Conservation (phyloP, 2,329 filamentous ascomycete species). For the Fusarium chuoi region DNA sequence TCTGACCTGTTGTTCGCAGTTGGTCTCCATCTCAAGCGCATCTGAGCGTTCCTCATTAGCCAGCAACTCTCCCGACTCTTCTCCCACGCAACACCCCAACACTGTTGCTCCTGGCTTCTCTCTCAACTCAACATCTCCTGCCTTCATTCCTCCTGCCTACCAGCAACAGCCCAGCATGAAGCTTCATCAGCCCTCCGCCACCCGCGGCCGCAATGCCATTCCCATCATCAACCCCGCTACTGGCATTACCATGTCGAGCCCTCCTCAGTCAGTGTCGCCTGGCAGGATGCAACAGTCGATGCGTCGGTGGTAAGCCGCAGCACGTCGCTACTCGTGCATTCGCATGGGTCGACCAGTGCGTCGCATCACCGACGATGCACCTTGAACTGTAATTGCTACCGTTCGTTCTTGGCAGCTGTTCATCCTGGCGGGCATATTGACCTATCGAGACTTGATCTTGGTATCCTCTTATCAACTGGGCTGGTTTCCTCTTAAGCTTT, state of each 20-base stretch:
- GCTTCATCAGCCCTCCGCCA: conserved; percentile 89
- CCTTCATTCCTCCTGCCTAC: conserved; percentile 72
- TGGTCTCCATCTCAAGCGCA: conserved; percentile 90
- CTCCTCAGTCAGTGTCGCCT: conserved; percentile 77
- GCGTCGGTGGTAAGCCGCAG: conserved; percentile 62
- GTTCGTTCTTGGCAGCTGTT: conserved; percentile 56
- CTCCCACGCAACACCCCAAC: conserved; percentile 87
- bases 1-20: conserved; percentile 64
- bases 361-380: conserved; percentile 51
- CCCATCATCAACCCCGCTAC: conserved; percentile 97
- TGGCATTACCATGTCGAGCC: conserved; percentile 87
- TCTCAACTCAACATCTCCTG: conserved; percentile 72
- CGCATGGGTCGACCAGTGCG: conserved; percentile 47
- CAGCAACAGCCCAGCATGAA: conserved; percentile 77
- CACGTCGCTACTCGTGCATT: conserved; percentile 45
- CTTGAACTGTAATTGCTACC: conserved; percentile 50
- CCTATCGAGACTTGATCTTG: conserved; percentile 48
- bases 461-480: conserved; percentile 55
- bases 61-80: conserved; percentile 91
- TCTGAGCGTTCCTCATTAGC: conserved; percentile 96
- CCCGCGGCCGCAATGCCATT: conserved; percentile 92
- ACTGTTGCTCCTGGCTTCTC: conserved; percentile 83
- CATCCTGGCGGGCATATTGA: conserved; percentile 62
- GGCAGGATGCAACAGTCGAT: conserved; percentile 68
- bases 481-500: conserved; percentile 53